Base-by-base conservation (phyloP, 192 early-diverging fungal genomes). In the Rhizophagus prolifer region DNA sequence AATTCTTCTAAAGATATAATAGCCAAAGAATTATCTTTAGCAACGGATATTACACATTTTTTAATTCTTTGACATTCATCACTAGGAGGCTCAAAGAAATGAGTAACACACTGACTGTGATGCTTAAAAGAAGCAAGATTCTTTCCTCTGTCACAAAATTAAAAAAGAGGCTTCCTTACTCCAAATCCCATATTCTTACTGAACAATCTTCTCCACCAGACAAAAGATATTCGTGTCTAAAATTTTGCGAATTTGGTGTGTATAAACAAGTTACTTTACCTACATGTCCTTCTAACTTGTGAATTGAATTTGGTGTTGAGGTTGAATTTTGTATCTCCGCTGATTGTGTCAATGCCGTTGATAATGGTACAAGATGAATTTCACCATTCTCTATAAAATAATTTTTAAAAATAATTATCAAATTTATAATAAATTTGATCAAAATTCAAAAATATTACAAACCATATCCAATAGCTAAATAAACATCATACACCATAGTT, bases 1-100 rank as follows among this genome's bases (percentile, higher is more conserved):
- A 94, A 83, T 21, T 91, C 91, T 36, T 94, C 93, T 5, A 94
- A 78, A 21, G 93, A 90, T 38, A 94, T 90, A 1, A 94, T 69
- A 10, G 90, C 82, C n/a, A 92, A 78, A 6, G 91, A 92, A 63
- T 92, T 82, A 75, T 94, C 92, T 72, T 84, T 81, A 3, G 88
- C 91, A 26, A 93, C 78, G 1, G 94, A 92, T 34, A 94, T 79
- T 21, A 92, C 79, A 70, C 85, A 83, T 25, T 82, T 80, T 59
- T 79, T 75, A 47, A 87, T 72, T 46, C 84, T 63, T 9, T 79
- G 61, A 60, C 85, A 85, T 9, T 81, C 84, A 46, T 86, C 84
- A n/a, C 82, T 80, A 8, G 89, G 84, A 2, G 84, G 84, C 58
- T 90, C 87, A 41, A 89, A 64, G 64, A 88, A 86, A 25, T 79